Conservation (phyloP, 306 rosid genomes). For the Acacia melanoxylon region DNA sequence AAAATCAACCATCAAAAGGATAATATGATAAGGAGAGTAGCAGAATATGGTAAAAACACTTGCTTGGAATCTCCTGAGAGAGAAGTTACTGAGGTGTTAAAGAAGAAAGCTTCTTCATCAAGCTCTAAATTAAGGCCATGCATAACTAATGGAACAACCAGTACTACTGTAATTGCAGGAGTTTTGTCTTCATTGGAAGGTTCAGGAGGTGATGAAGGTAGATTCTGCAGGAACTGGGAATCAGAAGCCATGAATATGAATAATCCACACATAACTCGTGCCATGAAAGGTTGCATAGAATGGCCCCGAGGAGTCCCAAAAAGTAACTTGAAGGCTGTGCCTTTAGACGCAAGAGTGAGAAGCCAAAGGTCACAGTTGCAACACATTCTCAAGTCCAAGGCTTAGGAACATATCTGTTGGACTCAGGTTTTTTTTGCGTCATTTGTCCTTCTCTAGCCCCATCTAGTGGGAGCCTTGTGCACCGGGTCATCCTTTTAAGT, state of each 20-base stretch:
- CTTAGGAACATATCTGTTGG: neutral
- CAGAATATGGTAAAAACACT: neutral
- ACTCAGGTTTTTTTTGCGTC: no score
- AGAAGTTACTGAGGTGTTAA: neutral
- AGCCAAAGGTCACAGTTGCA: constrained; percentile 63
- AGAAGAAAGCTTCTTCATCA: constrained; percentile 17
- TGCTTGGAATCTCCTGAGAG: constrained; percentile 8
- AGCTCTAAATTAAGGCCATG: constrained; percentile 9
- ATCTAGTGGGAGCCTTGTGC: no score
- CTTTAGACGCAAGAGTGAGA: constrained; percentile 52
- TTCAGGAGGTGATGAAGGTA: neutral
- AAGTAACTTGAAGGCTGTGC: constrained; percentile 37
- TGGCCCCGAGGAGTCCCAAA: constrained; percentile 55
- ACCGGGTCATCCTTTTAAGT: no score
- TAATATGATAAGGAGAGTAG: neutral
- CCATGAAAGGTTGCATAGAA: constrained; percentile 62
- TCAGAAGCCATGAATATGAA: neutral
- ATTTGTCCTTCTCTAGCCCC: no score
- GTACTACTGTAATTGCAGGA: neutral
- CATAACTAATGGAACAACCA: neutral
- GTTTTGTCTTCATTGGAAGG: neutral
- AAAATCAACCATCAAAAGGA: neutral
- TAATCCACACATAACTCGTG: constrained; percentile 65
- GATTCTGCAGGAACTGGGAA: constrained; percentile 3
- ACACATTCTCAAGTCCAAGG: constrained; percentile 49